phyloP scores from a whole-genome alignment of 1,284 basidiomycete species.

The Ceratobasidium sp. region DNA sequence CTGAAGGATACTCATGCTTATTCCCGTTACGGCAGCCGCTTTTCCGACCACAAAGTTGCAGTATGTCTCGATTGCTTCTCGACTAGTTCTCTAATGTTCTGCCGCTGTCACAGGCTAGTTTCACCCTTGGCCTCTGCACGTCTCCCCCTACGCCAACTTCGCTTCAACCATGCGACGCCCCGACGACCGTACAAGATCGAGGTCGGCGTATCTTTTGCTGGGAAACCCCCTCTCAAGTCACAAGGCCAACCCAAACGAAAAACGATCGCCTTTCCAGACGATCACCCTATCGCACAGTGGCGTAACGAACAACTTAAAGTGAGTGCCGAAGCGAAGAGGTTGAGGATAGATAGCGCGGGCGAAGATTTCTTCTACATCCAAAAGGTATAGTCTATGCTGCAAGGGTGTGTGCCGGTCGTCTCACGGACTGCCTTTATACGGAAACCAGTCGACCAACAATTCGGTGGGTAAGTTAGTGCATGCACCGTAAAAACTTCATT shows the following conservation, averaged over 20 bases:
- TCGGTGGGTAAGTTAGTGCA: slow-evolving; percentile 70
- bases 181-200: slow-evolving; percentile 45
- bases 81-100: background rate
- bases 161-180: background rate
- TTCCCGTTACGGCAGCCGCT: slow-evolving; percentile 1
- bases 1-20: background rate
- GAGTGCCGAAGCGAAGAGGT: slow-evolving; percentile 62
- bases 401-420: background rate
- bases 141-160: background rate
- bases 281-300: slow-evolving; percentile 42
- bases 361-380: slow-evolving; percentile 87
- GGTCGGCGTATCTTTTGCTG: slow-evolving; percentile 43
- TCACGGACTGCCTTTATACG: background rate
- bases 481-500: slow-evolving; percentile 19
- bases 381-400: slow-evolving; percentile 64
- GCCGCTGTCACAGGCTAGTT: background rate
- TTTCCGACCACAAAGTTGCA: background rate
- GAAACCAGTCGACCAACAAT: slow-evolving; percentile 74
- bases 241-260: slow-evolving; percentile 19
- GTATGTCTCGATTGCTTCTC: background rate
- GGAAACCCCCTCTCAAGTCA: slow-evolving; percentile 34
- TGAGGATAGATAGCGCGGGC: slow-evolving; percentile 64
- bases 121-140: background rate
- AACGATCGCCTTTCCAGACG: slow-evolving; percentile 35
- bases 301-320: slow-evolving; percentile 31